Evolutionary conservation across 2,329 filamentous ascomycete species (phyloP), one percentile per base, ranked within the genome.

Genomic region (Dothideomycetes sp.): DNA sequence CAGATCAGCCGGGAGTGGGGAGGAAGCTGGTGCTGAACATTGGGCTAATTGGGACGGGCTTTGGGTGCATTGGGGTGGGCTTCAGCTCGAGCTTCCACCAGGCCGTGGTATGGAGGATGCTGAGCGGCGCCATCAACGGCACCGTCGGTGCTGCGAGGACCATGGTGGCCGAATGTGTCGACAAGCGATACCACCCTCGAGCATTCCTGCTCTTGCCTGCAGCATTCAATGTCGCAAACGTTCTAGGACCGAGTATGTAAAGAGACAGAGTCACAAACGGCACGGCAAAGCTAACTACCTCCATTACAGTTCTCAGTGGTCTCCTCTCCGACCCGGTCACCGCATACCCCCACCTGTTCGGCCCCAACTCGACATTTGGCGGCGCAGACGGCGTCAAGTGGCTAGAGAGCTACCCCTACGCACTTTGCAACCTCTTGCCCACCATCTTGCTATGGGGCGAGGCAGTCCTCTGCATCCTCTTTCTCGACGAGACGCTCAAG

Each of bases 351-450:
- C 53, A 56, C 2, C 45, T 76, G 2, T 81, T 82, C 51, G 75
- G 74, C 1, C 65, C 70, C 3, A 68, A 65, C 0, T 72, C 72
- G 5, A 49, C 69, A 0, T 62, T 79, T 41, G 71, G 71, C 4
- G 70, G 70, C 1, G 54, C 63, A 34, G 53, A 64, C 36, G 75
- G 73, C 0, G 75, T 75, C 10, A 55, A 60, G 43, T 81, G 77
- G 77, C 72, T 82, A 63, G 59, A 62, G 29, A 58, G 59, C 37
- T 79, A 78, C 56, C 78, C 77, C 0, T 81, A 74, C 57, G 75
- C 75, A 1, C 57, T 80, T 24, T 76, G 78, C 0, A 81, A 78
- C 49, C 54, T 81, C 2, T 59, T 81, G 32, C 79, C 76, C 49
- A 72, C 69, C 5, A 42, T 72, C 2, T 67, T 77, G 34, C 68